phyloP scores from a whole-genome alignment of 441 rosid genomes.

The Dalechampia spathulata region DNA sequence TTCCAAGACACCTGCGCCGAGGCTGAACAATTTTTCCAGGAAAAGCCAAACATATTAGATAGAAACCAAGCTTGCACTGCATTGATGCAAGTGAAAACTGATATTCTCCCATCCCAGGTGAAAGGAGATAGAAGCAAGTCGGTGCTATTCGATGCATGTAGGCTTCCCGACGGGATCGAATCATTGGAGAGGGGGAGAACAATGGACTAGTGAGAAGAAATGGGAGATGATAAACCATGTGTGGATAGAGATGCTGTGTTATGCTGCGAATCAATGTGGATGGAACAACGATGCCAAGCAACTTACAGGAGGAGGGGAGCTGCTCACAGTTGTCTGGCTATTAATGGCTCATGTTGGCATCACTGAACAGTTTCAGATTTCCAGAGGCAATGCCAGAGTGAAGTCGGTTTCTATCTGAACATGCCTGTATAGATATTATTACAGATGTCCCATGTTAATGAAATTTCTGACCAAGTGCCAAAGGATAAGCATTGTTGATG shows the following conservation, averaged over 20 bases:
- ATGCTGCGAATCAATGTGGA: constrained; percentile 26
- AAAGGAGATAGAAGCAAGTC: constrained; percentile 22
- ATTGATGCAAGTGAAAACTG: constrained; percentile 15
- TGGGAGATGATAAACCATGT: constrained; percentile 26
- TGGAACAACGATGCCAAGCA: constrained; percentile 27
- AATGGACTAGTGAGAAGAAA: constrained; percentile 11
- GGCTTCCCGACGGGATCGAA: constrained; percentile 7
- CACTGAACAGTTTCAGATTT: constrained; percentile 11
- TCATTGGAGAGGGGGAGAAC: constrained; percentile 3
- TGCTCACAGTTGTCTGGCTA: constrained; percentile 36
- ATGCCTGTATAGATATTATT: neutral
- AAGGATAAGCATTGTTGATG: too few relatives aligned
- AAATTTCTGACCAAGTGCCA: too few relatives aligned
- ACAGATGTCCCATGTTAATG: too few relatives aligned
- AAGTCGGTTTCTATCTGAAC: neutral
- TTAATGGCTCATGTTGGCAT: constrained; percentile 28
- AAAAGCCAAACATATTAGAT: neutral
- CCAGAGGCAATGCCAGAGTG: constrained; percentile 3
- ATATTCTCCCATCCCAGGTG: constrained; percentile 16
- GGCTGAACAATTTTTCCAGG: constrained; percentile 16
- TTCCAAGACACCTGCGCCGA: constrained; percentile 23
- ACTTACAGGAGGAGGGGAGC: constrained; percentile 32
- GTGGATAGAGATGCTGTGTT: constrained; percentile 28
- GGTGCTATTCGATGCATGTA: constrained; percentile 25
- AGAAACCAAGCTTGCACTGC: neutral